Percentiles rank a stretch among this genome's conserved stretches.
Conservation (phyloP, 495 filamentous ascomycete genomes). For the Trichoderma reesei region DNA sequence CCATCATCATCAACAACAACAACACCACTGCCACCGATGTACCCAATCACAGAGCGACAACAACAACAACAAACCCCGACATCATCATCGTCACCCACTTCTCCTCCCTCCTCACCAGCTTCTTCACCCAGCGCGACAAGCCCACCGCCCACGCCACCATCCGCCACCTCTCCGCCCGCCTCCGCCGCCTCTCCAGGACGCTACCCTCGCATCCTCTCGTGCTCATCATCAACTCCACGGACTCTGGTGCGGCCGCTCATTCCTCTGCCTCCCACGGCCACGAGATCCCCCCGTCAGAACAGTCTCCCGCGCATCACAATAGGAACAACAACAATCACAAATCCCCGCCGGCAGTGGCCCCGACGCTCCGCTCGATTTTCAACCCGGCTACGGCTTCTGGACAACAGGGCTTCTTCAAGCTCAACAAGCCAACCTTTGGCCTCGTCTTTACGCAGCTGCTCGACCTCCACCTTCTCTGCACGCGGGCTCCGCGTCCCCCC, state of each 20-base stretch:
- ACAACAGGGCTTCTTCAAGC: background rate
- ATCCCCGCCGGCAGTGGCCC: conserved; percentile 9
- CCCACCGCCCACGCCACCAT: conserved; percentile 25
- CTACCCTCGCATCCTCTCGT: conserved; percentile 22
- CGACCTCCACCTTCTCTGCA: conserved; percentile 35
- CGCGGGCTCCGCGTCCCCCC: conserved; percentile 22
- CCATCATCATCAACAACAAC: background rate
- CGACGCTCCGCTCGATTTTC: conserved; percentile 32
- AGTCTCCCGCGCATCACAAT: background rate
- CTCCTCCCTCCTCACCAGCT: conserved; percentile 28
- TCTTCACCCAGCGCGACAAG: conserved; percentile 32
- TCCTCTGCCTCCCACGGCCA: background rate
- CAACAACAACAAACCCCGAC: conserved; percentile 18
- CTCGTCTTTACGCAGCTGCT: conserved; percentile 33
- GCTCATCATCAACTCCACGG: conserved; percentile 35
- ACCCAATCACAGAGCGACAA: background rate
- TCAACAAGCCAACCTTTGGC: conserved; percentile 34
- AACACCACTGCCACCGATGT: background rate
- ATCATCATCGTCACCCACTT: conserved; percentile 35
- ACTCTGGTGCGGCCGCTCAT: background rate
- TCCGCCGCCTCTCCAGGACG: conserved; percentile 24
- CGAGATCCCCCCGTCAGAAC: background rate
- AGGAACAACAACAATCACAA: background rate
- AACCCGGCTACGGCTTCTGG: conserved; percentile 11
- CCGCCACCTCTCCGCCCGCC: conserved; percentile 23